Conservation (phyloP, 306 rosid species). For the Castanea crenata region DNA sequence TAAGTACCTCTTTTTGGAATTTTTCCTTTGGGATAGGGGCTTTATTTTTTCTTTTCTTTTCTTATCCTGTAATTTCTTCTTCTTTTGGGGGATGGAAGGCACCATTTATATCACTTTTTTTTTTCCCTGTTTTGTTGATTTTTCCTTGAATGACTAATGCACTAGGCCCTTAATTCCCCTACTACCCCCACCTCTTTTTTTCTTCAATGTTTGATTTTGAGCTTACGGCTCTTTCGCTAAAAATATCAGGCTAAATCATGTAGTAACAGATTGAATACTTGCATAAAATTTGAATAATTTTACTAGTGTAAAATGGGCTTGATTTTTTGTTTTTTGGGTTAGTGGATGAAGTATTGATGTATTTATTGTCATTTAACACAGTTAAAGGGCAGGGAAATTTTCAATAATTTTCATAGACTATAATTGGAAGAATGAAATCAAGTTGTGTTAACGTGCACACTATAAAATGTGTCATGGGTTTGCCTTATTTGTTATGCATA, state of each 20-base stretch:
- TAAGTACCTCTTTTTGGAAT: no score
- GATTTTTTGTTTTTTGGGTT: neutral
- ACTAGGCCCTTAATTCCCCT: no score
- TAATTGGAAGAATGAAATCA: neutral
- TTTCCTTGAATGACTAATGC: no score
- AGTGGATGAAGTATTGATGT: neutral
- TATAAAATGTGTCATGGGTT: neutral
- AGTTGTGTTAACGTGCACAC: neutral
- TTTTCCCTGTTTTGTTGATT: no score
- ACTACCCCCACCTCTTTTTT: neutral
- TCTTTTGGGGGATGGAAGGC: no score
- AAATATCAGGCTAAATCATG: neutral
- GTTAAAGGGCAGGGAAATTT: neutral
- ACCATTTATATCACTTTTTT: no score
- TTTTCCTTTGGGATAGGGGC: no score
- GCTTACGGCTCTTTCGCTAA: neutral
- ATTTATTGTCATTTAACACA: neutral
- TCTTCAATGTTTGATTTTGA: neutral
- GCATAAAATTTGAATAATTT: neutral
- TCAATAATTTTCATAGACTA: neutral
- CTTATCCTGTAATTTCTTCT: no score
- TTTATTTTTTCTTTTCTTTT: no score
- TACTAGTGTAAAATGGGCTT: neutral
- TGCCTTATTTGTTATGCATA: neutral
- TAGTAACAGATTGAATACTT: neutral